Conservation (phyloP, 2,329 filamentous ascomycete species). For the Neoscytalidium dimidiatum region DNA sequence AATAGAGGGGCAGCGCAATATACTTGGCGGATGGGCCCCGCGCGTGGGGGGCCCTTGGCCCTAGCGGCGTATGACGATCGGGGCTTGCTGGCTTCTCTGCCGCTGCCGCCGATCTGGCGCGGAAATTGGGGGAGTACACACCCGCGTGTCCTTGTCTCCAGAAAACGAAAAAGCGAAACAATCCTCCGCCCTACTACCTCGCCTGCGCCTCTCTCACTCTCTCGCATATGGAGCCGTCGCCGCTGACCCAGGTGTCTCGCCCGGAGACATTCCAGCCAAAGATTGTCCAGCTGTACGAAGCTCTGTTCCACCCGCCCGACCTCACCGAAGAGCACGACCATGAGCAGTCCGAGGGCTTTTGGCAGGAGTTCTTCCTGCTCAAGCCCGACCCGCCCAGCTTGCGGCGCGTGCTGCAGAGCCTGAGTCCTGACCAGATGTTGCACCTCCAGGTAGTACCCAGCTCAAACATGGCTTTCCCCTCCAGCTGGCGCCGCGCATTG, state of each 20-base stretch:
- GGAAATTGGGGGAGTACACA: constrained; percentile 17
- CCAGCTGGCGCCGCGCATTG: not conserved
- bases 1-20: constrained; percentile 2
- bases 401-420: constrained; percentile 66
- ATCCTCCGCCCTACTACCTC: not conserved
- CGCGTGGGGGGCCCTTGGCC: not conserved
- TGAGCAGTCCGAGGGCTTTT: constrained; percentile 86
- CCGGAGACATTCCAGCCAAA: constrained; percentile 93
- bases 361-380: constrained; percentile 92
- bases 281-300: constrained; percentile 85
- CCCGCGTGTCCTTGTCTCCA: constrained; percentile 13
- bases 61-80: constrained; percentile 10
- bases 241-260: constrained; percentile 86
- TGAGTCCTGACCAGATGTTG: constrained; percentile 74
- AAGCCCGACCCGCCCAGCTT: constrained; percentile 74
- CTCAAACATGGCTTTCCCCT: not conserved
- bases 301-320: constrained; percentile 62
- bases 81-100: not conserved
- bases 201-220: not conserved
- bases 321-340: constrained; percentile 57
- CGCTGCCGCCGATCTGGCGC: constrained; percentile 12
- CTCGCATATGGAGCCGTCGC: constrained; percentile 76
- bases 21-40: constrained; percentile 3
- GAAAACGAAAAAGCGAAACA: not conserved
- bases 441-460: constrained; percentile 62